Conservation (phyloP, 495 filamentous ascomycete genomes). For the Halenospora varia region DNA sequence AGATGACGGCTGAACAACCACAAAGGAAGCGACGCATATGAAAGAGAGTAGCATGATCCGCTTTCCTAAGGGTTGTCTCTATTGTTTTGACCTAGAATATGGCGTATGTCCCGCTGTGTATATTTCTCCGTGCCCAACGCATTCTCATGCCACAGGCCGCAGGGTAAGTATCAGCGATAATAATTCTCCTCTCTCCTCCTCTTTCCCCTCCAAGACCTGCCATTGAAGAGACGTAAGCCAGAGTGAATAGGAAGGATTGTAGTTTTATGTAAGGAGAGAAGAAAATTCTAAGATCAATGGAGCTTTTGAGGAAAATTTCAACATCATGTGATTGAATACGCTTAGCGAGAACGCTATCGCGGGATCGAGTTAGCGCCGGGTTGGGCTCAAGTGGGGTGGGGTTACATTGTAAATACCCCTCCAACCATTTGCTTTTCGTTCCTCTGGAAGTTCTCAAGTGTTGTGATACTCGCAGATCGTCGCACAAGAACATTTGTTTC, state of each 20-base stretch:
- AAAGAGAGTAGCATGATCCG: not conserved
- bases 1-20: too few species aligned
- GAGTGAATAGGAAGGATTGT: slow-evolving; percentile 81
- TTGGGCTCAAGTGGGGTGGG: slow-evolving; percentile 18
- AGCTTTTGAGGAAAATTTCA: slow-evolving; percentile 9
- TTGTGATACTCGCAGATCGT: not conserved
- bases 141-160: slow-evolving; percentile 32
- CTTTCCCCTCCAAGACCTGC: slow-evolving; percentile 70
- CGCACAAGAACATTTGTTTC: not conserved
- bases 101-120: slow-evolving; percentile 22
- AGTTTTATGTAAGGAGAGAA: slow-evolving; percentile 56
- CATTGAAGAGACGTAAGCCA: slow-evolving; percentile 56
- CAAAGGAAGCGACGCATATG: too few species aligned
- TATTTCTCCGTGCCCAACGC: slow-evolving; percentile 27
- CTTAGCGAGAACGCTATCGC: slow-evolving; percentile 9
- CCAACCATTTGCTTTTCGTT: slow-evolving; percentile 7
- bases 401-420: slow-evolving; percentile 17
- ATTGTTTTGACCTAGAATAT: not conserved
- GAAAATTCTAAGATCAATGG: slow-evolving; percentile 30
- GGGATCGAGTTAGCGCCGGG: slow-evolving; percentile 7
- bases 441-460: too few species aligned
- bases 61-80: not conserved
- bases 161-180: slow-evolving; percentile 46
- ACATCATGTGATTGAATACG: slow-evolving; percentile 12
- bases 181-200: slow-evolving; percentile 57